Evolutionary conservation across 2,329 filamentous ascomycete genomes (phyloP).

Genomic region (Neopestalotiopsis sp.): DNA sequence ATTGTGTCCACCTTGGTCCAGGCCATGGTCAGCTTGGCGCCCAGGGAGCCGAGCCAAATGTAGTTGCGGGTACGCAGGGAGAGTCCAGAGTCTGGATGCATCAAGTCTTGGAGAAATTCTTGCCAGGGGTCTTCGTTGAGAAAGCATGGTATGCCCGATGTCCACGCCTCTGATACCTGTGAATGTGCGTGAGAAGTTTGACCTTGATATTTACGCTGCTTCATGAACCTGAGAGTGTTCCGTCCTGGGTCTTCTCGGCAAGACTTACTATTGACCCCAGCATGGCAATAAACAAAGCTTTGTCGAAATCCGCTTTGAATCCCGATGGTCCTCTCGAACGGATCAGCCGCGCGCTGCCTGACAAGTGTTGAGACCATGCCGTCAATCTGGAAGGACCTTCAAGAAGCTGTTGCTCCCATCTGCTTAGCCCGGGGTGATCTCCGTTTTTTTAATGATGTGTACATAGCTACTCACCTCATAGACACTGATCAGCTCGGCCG

Average conservation of each 20-base stretch:
- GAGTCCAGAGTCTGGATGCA: not conserved
- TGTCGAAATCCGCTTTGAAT: not conserved
- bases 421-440: not conserved
- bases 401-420: not conserved
- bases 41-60: constrained; percentile 2
- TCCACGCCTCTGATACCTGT: not conserved
- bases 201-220: not conserved
- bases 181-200: not conserved
- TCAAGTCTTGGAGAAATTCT: not conserved
- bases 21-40: not conserved
- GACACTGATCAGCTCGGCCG: not conserved
- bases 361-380: not conserved
- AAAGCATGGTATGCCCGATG: not conserved
- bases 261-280: not conserved
- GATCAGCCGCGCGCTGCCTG: not conserved
- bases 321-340: not conserved
- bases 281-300: not conserved
- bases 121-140: not conserved
- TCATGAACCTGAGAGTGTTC: too few relatives aligned
- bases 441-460: too few relatives aligned
- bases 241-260: too few relatives aligned
- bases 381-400: not conserved
- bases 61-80: not conserved
- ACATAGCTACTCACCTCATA: not conserved
- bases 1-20: not conserved